Evolutionary conservation across 768 basidiomycete genomes (phyloP), one percentile per base, ranked within the genome.

Genomic region (Mycena olivaceomarginata): DNA sequence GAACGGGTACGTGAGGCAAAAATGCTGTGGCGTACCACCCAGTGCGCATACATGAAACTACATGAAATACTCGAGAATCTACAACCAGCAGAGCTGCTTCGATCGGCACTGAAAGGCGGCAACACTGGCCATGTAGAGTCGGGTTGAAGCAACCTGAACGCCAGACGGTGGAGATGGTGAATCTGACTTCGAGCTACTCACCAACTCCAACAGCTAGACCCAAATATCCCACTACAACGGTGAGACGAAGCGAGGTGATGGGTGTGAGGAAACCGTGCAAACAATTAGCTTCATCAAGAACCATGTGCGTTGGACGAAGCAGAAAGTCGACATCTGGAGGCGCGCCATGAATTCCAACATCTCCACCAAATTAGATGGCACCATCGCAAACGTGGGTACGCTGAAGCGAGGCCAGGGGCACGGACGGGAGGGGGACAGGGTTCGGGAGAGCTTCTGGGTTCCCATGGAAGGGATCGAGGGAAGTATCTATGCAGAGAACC

Each of bases 371-470:
- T 8, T 51, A 18, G 46, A 11, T 63, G 43, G 43, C 43, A 45
- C 31, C 45, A 22, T 22, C 1, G 11, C 40, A 25, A 5, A 31
- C 10, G 39, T 2, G 57, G 10, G 56, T 67, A 39, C 53, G 12
- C 0, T 65, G 72, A 25, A 74, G 65, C 1, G 66, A 74, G 4
- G 72, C 67, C 40, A 74, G 31, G 25, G 8, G 31, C 56, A 74
- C 65, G 39, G 72, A 56, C 4, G 72, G 72, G 31, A 74, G 25
- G 22, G 63, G 13, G 20, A 74, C 18, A 15, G 45, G 40, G n/a
- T 60, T 48, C 56, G 57, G 11, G 40, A 62, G 40, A 1, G 20
- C 9, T 7, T 22, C 16, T 31, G 65, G 65, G 10, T 59, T 18
- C 4, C 65, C 56, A 60, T 74, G 18, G 16, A 66, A 48, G 1